Evolutionary conservation across 2,329 filamentous ascomycete genomes (phyloP).

Genomic region (Helotiales sp.): DNA sequence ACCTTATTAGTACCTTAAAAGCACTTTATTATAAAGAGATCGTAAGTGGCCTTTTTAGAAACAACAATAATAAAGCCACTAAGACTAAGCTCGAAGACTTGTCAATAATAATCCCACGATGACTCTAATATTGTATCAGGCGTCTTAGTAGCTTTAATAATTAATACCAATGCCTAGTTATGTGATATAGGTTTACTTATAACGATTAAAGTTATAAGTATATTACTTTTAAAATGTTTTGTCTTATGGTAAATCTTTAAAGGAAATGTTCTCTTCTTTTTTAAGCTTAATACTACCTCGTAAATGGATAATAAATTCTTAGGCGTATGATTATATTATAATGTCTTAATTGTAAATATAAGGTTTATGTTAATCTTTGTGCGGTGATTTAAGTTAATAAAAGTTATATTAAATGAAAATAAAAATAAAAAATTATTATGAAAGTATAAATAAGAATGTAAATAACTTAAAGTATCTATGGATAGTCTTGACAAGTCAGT

Average conservation of each 20-base stretch:
- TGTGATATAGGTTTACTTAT: neutral
- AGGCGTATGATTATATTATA: neutral
- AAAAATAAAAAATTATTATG: neutral
- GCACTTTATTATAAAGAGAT: conserved; percentile 6
- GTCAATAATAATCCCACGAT: no score
- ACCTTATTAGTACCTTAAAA: neutral
- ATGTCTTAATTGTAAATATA: neutral
- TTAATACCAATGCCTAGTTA: neutral
- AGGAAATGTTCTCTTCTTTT: conserved; percentile 8
- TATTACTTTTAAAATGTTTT: neutral
- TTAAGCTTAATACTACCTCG: neutral
- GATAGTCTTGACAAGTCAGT: neutral
- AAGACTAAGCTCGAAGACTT: no score
- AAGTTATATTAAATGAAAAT: neutral
- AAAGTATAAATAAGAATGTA: no score
- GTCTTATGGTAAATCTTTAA: neutral
- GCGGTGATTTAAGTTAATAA: neutral
- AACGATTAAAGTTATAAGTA: neutral
- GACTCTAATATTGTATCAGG: no score
- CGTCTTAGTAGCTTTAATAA: neutral
- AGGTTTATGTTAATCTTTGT: neutral
- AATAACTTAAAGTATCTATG: neutral
- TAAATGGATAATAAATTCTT: neutral
- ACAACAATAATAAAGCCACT: no score
- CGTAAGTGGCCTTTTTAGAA: neutral